Evolutionary conservation across 1,284 basidiomycete genomes (phyloP).

Genomic region (Ustilago cynodontis): DNA sequence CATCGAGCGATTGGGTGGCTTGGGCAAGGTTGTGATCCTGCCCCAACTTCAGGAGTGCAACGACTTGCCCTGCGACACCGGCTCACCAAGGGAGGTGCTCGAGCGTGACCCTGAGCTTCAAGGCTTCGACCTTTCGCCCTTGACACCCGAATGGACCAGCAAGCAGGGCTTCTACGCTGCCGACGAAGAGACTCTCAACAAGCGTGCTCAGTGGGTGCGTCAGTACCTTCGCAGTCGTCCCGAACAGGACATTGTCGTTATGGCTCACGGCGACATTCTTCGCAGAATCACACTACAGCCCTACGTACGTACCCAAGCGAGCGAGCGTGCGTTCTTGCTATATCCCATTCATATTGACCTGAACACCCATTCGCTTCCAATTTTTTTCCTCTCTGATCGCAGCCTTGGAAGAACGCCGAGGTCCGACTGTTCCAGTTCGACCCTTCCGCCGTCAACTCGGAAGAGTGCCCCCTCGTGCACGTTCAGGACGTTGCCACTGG

Average conservation of each 20-base stretch:
- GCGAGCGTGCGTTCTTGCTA: background rate
- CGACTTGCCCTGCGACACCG: slow-evolving; percentile 67
- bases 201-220: slow-evolving; percentile 67
- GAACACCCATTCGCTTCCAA: background rate
- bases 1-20: slow-evolving; percentile 63
- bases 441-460: slow-evolving; percentile 48
- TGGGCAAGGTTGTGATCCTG: slow-evolving; percentile 56
- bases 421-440: slow-evolving; percentile 65
- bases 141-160: slow-evolving; percentile 68
- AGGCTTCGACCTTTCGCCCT: slow-evolving; percentile 62
- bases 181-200: slow-evolving; percentile 57
- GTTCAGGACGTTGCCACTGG: slow-evolving; percentile 57
- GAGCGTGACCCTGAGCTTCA: slow-evolving; percentile 62
- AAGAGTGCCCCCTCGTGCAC: slow-evolving; percentile 53
- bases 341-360: background rate
- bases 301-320: slow-evolving; percentile 33
- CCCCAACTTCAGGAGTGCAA: slow-evolving; percentile 69
- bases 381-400: background rate
- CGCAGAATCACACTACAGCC: slow-evolving; percentile 59
- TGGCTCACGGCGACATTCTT: slow-evolving; percentile 69
- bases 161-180: slow-evolving; percentile 68
- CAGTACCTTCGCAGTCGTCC: slow-evolving; percentile 65
- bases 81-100: slow-evolving; percentile 60
- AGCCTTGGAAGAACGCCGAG: slow-evolving; percentile 69
- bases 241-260: slow-evolving; percentile 65